Percentiles rank a stretch among this genome's conserved stretches.
Evolutionary conservation across 345 rosid species (phyloP).

Genomic region (Corymbia maculata): DNA sequence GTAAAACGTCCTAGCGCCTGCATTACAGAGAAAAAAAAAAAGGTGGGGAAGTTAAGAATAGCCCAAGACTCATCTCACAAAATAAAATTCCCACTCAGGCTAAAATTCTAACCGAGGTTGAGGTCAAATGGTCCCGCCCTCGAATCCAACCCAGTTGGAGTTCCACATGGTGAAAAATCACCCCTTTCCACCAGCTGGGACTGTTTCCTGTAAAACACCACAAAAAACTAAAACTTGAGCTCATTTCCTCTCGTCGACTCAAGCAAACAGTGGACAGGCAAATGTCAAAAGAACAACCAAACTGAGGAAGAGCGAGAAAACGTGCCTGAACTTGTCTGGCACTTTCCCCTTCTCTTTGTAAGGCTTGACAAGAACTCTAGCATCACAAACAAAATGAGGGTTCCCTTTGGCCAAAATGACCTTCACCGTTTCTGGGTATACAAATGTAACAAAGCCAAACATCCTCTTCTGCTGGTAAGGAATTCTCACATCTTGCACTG

Average conservation of each 20-base stretch:
- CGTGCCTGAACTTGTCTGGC: slow-evolving; percentile 76
- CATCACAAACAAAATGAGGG: slow-evolving; percentile 91
- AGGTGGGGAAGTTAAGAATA: background rate
- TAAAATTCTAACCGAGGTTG: slow-evolving; percentile 30
- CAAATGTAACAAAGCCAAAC: slow-evolving; percentile 91
- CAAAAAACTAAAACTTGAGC: background rate
- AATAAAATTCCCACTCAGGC: background rate
- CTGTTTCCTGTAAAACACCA: slow-evolving; percentile 30
- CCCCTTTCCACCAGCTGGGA: slow-evolving; percentile 40
- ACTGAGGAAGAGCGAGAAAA: background rate
- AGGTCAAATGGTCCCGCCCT: slow-evolving; percentile 46
- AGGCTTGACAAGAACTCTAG: slow-evolving; percentile 88
- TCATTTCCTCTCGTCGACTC: background rate
- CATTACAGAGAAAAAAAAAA: background rate
- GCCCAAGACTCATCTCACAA: background rate
- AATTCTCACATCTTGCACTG: slow-evolving; percentile 97
- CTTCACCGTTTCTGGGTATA: slow-evolving; percentile 88
- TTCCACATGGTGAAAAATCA: slow-evolving; percentile 56
- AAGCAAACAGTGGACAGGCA: background rate
- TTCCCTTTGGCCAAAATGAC: slow-evolving; percentile 83
- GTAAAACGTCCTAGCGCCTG: slow-evolving; percentile 62
- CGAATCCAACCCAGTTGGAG: slow-evolving; percentile 79
- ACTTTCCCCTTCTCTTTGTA: slow-evolving; percentile 97
- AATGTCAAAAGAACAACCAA: background rate
- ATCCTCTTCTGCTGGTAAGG: slow-evolving; percentile 95